Evolutionary conservation across 1,139 yeast genomes (phyloP).

Genomic region (Lodderomyces jiufengensis): DNA sequence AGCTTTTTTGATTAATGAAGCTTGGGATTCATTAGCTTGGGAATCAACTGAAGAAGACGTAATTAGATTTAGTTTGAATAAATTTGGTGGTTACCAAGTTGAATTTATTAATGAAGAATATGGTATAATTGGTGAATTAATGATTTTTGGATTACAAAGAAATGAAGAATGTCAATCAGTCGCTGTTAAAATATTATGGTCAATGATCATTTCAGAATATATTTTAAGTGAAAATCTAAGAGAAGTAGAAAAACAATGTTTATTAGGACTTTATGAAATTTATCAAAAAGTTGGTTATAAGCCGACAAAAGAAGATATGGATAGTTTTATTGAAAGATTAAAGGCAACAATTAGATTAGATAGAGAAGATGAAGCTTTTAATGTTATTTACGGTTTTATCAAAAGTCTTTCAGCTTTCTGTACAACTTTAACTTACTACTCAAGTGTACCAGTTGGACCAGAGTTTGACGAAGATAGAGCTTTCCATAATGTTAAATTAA

Average conservation of each 20-base stretch:
- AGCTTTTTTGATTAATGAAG: conserved; percentile 51
- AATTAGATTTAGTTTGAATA: conserved; percentile 56
- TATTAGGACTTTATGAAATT: conserved; percentile 60
- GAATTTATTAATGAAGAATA: conserved; percentile 55
- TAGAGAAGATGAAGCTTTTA: conserved; percentile 64
- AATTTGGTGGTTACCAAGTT: conserved; percentile 71
- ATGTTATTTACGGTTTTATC: conserved; percentile 49
- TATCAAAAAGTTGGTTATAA: conserved; percentile 55
- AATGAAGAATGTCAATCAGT: conserved; percentile 59
- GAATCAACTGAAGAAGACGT: conserved; percentile 58
- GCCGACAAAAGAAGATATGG: conserved; percentile 56
- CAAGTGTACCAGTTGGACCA: conserved; percentile 73
- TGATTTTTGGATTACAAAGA: conserved; percentile 68
- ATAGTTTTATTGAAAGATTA: conserved; percentile 48
- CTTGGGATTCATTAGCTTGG: conserved; percentile 78
- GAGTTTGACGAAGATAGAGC: conserved; percentile 88
- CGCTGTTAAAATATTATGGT: conserved; percentile 70
- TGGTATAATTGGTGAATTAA: conserved; percentile 60
- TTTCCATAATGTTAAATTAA: conserved; percentile 72
- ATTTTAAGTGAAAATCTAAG: conserved; percentile 57
- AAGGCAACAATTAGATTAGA: conserved; percentile 54
- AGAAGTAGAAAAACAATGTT: conserved; percentile 56
- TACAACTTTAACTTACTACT: conserved; percentile 62
- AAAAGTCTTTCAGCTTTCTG: conserved; percentile 62
- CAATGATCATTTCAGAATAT: conserved; percentile 66